A percentile compares a stretch with the other conserved stretches of the same genome.
These are phyloP conservation scores for Clausena lansium DNA, from an alignment of 345 rosid species.

Conservation along the genomic window DNA sequence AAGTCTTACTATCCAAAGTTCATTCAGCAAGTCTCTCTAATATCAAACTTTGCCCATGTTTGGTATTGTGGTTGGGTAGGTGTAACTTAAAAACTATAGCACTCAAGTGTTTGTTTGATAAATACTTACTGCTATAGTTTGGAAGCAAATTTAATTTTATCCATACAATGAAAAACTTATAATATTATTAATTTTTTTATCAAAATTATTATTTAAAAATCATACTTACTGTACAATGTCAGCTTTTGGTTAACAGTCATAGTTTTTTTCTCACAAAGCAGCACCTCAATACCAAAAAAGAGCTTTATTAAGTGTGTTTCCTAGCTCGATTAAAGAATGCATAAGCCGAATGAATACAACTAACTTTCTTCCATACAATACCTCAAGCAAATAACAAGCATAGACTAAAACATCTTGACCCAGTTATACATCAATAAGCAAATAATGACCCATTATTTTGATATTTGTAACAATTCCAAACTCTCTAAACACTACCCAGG, in stretches of 20 bases:
- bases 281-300: too few species aligned
- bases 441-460: not conserved
- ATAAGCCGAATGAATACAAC: not conserved
- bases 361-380: not conserved
- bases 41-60: not conserved
- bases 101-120: too few species aligned
- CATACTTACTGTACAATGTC: too few species aligned
- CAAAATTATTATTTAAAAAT: too few species aligned
- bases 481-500: not conserved
- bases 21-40: not conserved
- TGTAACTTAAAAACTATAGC: too few species aligned
- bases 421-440: not conserved
- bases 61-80: too few species aligned
- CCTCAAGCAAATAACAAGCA: not conserved
- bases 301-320: not conserved
- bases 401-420: not conserved
- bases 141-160: too few species aligned
- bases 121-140: too few species aligned
- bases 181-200: too few species aligned
- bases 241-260: too few species aligned
- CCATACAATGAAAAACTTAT: too few species aligned
- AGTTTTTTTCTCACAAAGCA: too few species aligned
- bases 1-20: not conserved
- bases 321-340: not conserved
- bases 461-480: not conserved